phyloP scores from a whole-genome alignment of 352 stramenopile genomes.

The Poterioochromonas sp. region DNA sequence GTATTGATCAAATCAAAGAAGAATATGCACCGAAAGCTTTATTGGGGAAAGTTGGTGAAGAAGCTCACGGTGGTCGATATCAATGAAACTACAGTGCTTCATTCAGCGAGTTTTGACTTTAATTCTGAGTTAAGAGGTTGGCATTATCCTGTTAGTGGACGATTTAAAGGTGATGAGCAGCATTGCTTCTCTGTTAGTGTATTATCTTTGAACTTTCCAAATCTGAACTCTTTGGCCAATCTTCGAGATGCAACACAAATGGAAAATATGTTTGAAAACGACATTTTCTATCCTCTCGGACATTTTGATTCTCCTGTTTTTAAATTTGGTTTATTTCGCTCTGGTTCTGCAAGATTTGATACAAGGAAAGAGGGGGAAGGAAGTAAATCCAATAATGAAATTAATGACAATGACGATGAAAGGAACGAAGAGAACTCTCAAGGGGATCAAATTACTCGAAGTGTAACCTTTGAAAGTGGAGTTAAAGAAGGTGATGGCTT shows the following conservation, averaged over 20 bases:
- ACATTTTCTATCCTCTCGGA: neutral
- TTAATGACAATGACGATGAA: too few relatives aligned
- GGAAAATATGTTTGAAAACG: too few relatives aligned
- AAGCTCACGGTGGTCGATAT: neutral
- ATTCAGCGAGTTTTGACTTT: neutral
- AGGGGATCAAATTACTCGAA: too few relatives aligned
- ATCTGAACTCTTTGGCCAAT: too few relatives aligned
- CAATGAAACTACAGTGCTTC: neutral
- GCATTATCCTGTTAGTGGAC: neutral
- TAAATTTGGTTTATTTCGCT: neutral
- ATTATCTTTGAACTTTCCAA: too few relatives aligned
- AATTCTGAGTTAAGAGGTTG: constrained; percentile 5
- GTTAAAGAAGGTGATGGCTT: too few relatives aligned
- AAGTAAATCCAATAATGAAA: too few relatives aligned
- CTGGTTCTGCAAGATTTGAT: too few relatives aligned
- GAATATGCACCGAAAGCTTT: neutral
- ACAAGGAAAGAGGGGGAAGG: too few relatives aligned
- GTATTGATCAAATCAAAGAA: neutral
- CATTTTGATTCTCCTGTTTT: neutral
- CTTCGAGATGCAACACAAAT: too few relatives aligned
- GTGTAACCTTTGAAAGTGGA: too few relatives aligned
- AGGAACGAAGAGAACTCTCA: too few relatives aligned
- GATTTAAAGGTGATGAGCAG: neutral
- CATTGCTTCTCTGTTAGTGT: neutral
- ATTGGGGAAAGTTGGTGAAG: neutral